Evolutionary conservation across 768 basidiomycete species (phyloP), one percentile per base, ranked within the genome.

Genomic region (Macrocybe gigantea): DNA sequence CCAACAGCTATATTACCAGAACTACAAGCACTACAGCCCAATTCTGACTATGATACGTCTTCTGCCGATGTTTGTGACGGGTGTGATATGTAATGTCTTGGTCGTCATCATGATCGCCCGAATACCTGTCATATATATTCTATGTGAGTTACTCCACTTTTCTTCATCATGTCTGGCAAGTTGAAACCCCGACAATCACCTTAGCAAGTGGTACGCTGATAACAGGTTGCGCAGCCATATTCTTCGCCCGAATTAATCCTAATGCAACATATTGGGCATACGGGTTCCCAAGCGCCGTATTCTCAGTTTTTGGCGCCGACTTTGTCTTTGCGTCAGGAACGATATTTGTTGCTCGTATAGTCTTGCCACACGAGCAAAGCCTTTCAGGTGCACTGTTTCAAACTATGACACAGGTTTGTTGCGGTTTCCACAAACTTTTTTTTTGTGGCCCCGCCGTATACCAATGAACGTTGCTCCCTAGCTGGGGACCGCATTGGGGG

Each of bases 361-460:
- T 79, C 2, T 60, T 74, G 1, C 80, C 80, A 3, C 72, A 84
- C 46, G 88, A 91, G 54, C 88, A 91, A 62, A 83, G 80, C 61
- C 69, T 90, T 4, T 79, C 82, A 5, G 88, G 85, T 2, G 88
- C 80, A 7, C 49, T 89, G 14, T 89, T 90, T 63, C 84, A 86
- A 58, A 88, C 88, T 1, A 80, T 91, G 77, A 83, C 77, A 5
- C 83, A 85, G 69, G 83, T 80, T 48, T 49, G 65, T 56, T 22
- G 5, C 12, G 0, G 44, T 38, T 38, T 12, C 33, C 13, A 15
- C 10, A 6, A 33, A 10, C 11, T 12, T 43, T 13, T 32, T 9
- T 12, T 45, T 38, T 12, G 8, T 8, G 12, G 38, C 14, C 22
- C 4, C n/a, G n/a, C n/a, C n/a, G n/a, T 22, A 4, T 22, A 41